These are phyloP conservation scores for Pleurotus tuoliensis DNA, from an alignment of 768 basidiomycete species.

Conservation along the genomic window DNA sequence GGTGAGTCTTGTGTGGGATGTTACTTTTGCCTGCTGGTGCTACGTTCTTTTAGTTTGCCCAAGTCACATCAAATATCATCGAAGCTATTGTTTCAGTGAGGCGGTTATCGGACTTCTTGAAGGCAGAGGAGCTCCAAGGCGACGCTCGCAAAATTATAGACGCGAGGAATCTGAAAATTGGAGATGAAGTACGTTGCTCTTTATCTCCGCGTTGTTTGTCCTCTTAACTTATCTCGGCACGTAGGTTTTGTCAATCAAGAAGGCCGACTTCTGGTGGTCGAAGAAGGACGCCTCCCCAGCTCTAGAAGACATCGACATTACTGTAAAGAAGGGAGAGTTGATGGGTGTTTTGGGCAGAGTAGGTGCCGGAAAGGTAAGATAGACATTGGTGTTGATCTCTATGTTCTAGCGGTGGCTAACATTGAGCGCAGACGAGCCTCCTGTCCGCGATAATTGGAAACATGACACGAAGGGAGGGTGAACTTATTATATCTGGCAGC, in stretches of 20 bases:
- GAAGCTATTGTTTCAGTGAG: conserved; percentile 82
- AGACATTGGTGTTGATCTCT: not conserved
- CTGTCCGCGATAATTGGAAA: conserved; percentile 83
- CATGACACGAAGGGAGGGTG: conserved; percentile 75
- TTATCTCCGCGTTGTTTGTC: not conserved
- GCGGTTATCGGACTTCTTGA: conserved; percentile 73
- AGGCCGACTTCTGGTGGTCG: conserved; percentile 83
- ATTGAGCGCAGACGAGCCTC: conserved; percentile 53
- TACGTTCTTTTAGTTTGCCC: conserved; percentile 46
- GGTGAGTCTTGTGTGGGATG: conserved; percentile 35
- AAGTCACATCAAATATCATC: conserved; percentile 77
- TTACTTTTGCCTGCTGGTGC: not conserved
- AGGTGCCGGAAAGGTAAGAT: conserved; percentile 78
- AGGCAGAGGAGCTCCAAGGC: conserved; percentile 72
- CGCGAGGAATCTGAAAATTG: conserved; percentile 38
- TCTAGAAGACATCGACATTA: conserved; percentile 74
- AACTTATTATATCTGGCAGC: conserved; percentile 62
- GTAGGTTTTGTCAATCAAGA: conserved; percentile 62
- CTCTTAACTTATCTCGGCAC: not conserved
- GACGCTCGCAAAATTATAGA: conserved; percentile 63
- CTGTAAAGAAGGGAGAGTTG: conserved; percentile 78
- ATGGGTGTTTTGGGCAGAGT: conserved; percentile 86
- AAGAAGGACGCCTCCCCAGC: conserved; percentile 52
- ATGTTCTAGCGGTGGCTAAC: too few species aligned
- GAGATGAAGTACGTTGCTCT: conserved; percentile 48